Evolutionary conservation across 352 stramenopile species (phyloP).

Genomic region (Pythium pectinolyticum): DNA sequence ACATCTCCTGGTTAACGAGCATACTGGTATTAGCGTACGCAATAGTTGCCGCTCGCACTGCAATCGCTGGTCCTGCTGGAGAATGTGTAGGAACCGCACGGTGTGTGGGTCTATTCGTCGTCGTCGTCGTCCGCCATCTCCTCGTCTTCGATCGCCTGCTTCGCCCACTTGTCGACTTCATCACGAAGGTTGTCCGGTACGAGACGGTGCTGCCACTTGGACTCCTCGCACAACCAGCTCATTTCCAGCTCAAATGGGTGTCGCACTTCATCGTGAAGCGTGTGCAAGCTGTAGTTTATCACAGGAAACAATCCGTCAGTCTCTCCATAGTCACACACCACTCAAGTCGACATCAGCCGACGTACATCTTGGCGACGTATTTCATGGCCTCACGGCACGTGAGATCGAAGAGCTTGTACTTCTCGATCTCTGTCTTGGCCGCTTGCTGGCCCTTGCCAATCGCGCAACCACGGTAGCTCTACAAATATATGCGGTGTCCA

Average conservation of each 20-base stretch:
- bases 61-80: too few species aligned
- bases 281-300: conserved; percentile 82
- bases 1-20: too few species aligned
- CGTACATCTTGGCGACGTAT: conserved; percentile 97
- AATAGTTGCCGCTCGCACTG: too few species aligned
- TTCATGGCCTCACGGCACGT: conserved; percentile 96
- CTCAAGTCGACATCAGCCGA: not conserved
- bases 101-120: conserved; percentile 46
- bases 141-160: conserved; percentile 87
- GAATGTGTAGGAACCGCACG: not conserved
- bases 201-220: conserved; percentile 93
- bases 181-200: conserved; percentile 91
- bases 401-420: conserved; percentile 95
- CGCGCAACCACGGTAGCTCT: conserved; percentile 96
- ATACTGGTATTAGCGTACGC: too few species aligned
- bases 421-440: conserved; percentile 99
- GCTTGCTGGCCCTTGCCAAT: conserved; percentile 97
- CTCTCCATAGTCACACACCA: not conserved
- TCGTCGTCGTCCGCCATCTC: conserved; percentile 89
- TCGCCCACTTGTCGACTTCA: conserved; percentile 80
- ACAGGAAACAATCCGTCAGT: conserved; percentile 3
- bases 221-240: conserved; percentile 97
- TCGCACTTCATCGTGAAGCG: conserved; percentile 96
- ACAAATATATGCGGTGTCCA: conserved; percentile 17
- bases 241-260: conserved; percentile 99